Evolutionary conservation across 148 eudicot species (phyloP).

Genomic region (Mesembryanthemum crystallinum): DNA sequence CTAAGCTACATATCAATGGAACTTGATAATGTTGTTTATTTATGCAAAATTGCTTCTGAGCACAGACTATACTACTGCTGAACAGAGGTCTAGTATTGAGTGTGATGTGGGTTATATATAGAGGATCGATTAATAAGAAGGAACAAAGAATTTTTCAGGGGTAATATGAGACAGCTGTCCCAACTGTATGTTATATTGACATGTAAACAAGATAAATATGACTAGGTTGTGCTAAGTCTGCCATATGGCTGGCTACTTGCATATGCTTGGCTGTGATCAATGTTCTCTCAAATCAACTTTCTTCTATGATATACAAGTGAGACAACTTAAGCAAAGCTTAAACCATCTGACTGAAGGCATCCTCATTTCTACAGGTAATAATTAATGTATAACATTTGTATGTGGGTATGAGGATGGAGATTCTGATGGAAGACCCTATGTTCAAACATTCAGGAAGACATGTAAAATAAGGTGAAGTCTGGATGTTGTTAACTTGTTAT

Average conservation of each 20-base stretch:
- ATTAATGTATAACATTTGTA: background rate
- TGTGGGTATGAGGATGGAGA: background rate
- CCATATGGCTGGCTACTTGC: background rate
- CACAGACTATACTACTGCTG: background rate
- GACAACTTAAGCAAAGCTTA: too few species aligned
- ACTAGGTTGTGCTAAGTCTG: background rate
- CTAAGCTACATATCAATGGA: background rate
- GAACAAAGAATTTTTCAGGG: background rate
- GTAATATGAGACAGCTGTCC: background rate
- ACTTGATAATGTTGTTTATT: conserved; percentile 6
- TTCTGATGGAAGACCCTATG: background rate
- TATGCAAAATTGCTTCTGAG: conserved; percentile 1
- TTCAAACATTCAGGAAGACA: background rate
- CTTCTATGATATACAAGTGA: background rate
- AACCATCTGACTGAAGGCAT: conserved; percentile 20
- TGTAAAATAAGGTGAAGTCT: conserved; percentile 1
- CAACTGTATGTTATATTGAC: background rate
- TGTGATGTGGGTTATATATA: background rate
- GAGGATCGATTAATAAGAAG: background rate
- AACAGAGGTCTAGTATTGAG: background rate
- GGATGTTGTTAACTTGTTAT: background rate
- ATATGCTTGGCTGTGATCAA: background rate
- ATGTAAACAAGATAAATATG: background rate
- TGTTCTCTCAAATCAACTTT: background rate
- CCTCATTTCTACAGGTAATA: conserved; percentile 4